Evolutionary conservation across 495 filamentous ascomycete species (phyloP), one percentile per base, ranked within the genome.

Genomic region (Hypoxylon perforatum): DNA sequence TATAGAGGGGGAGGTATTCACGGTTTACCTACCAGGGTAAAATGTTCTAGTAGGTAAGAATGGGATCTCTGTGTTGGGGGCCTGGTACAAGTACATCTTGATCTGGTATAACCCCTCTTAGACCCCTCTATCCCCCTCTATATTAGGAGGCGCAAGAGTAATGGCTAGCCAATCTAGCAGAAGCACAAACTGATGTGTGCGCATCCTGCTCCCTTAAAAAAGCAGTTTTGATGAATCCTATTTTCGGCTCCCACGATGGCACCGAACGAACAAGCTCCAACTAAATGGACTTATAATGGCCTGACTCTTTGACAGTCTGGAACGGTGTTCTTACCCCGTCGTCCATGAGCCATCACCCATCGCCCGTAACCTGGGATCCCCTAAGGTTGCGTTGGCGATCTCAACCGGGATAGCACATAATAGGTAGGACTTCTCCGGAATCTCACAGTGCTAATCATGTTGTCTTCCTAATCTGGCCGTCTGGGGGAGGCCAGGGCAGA

Each of bases 191-290:
- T 21, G 5, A 45, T 63, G n/a, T 58, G 14, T 36, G 47, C 33
- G 55, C 60, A 60, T 69, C 60, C 65, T 63, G 60, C 65, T 64
- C 54, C 54, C 59, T 63, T 25, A 21, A 59, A n/a, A n/a, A 63
- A 25, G 41, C 65, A 36, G 28, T 59, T 28, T 61, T 11, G 23
- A 54, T 44, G 35, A 42, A 69, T 55, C 55, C 65, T 55, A 60
- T 69, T 56, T n/a, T 48, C 65, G 47, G 50, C 51, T 63, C 44
- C 42, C 33, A 63, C 41, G 19, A n/a, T 35, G 17, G 33, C 53
- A 30, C 48, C 15, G 33, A 60, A n/a, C 30, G 38, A 33, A 46
- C 38, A 58, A 35, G 18, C 30, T 19, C 30, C 56, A 35, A 19
- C 22, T 12, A 7, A 57, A 63, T 69, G 42, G 28, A 44, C 19